Percentiles rank a stretch among this genome's conserved stretches.
phyloP scores from a whole-genome alignment of 306 rosid species.

The Dryas drummondii region DNA sequence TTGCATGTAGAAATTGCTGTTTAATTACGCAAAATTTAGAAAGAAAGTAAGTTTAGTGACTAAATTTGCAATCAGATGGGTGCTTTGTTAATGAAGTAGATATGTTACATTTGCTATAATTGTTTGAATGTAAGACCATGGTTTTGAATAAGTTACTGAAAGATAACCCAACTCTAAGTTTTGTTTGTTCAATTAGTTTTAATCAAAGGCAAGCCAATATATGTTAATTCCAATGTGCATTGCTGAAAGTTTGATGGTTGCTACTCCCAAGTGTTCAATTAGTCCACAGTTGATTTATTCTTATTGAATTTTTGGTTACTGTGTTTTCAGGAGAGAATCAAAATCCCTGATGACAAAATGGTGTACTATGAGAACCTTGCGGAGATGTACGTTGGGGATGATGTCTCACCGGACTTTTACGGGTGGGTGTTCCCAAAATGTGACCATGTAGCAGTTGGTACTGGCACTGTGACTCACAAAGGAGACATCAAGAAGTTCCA shows the following conservation, averaged over 20 bases:
- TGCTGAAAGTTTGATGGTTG: neutral
- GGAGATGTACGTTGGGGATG: conserved; percentile 96
- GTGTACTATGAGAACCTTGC: conserved; percentile 88
- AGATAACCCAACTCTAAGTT: neutral
- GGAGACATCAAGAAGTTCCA: conserved; percentile 99
- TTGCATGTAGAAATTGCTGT: neutral
- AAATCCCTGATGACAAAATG: conserved; percentile 91
- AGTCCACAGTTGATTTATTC: neutral
- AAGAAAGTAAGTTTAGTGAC: neutral
- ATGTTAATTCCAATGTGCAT: neutral
- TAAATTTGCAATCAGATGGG: neutral
- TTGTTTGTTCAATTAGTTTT: neutral
- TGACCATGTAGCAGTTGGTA: conserved; percentile 97
- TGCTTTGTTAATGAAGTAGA: neutral
- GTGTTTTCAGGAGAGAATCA: conserved; percentile 73
- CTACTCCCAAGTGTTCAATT: neutral
- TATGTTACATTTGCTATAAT: neutral
- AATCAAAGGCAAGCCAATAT: neutral
- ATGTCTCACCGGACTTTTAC: conserved; percentile 94
- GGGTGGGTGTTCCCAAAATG: conserved; percentile 99
- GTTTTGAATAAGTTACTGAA: neutral
- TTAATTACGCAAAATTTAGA: neutral
- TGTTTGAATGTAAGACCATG: neutral
- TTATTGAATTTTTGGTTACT: conserved; percentile 2
- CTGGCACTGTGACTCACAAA: conserved; percentile 96